Evolutionary conservation across 345 rosid genomes (phyloP).

Genomic region (Sonneratia caseolaris): DNA sequence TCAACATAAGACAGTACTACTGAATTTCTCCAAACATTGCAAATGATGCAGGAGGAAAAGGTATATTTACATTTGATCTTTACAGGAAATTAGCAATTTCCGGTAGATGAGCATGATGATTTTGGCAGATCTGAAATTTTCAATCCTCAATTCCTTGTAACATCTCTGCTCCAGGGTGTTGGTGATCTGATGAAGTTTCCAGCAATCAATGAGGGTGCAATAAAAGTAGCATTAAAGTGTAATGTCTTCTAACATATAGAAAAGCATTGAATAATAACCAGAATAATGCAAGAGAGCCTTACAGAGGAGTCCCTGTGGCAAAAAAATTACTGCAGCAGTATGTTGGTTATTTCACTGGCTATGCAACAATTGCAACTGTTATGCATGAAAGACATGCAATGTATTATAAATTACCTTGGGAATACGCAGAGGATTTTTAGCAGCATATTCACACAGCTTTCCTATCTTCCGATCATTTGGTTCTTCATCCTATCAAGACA

Average conservation of each 20-base stretch:
- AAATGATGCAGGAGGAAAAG: not conserved
- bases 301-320: not conserved
- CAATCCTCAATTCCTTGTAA: constrained; percentile 92
- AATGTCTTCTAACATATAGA: not conserved
- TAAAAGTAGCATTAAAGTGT: not conserved
- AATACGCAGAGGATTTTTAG: constrained; percentile 80
- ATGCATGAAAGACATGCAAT: not conserved
- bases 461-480: constrained; percentile 86
- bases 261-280: not conserved
- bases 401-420: constrained; percentile 59
- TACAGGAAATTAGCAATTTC: constrained; percentile 71
- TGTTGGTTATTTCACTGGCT: not conserved
- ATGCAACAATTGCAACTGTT: not conserved
- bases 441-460: constrained; percentile 91
- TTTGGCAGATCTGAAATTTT: constrained; percentile 69
- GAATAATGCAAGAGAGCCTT: not conserved
- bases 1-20: constrained; percentile 1
- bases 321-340: not conserved
- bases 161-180: constrained; percentile 86
- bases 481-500: constrained; percentile 63
- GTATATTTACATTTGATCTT: constrained; percentile 86
- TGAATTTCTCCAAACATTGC: not conserved
- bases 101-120: constrained; percentile 81
- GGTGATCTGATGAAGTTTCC: constrained; percentile 46
- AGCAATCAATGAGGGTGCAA: not conserved